Conservation (phyloP, 148 eudicot genomes). For the Amaranthus hypochondriacus region DNA sequence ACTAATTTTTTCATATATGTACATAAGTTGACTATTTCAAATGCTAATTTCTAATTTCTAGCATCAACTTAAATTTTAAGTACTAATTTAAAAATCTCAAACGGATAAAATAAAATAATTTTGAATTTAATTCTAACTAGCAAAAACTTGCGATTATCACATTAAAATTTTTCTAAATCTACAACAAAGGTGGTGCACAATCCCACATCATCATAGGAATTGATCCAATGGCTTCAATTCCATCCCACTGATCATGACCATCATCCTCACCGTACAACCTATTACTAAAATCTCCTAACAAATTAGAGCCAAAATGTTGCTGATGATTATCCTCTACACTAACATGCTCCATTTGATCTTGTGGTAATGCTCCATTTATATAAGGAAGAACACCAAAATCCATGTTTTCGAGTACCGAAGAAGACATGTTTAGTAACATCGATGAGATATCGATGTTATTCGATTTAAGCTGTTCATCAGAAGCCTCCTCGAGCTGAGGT, state of each 20-base stretch:
- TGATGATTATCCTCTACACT: constrained; percentile 10
- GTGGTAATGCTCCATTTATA: constrained; percentile 5
- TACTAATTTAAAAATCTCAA: neutral
- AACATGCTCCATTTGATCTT: constrained; percentile 6
- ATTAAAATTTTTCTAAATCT: constrained; percentile 10
- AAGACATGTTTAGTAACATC: constrained; percentile 34
- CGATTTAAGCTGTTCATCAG: constrained; percentile 16
- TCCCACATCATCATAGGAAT: constrained; percentile 38
- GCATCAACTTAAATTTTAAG: too few relatives aligned
- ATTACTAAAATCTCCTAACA: constrained; percentile 22
- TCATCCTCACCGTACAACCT: constrained; percentile 23
- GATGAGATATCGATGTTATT: constrained; percentile 36
- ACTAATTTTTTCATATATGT: too few relatives aligned
- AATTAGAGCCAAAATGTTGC: constrained; percentile 19
- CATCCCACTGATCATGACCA: constrained; percentile 10
- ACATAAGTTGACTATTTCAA: neutral
- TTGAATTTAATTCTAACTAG: neutral
- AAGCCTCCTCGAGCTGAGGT: constrained; percentile 28
- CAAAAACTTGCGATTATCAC: neutral
- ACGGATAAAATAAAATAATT: too few relatives aligned
- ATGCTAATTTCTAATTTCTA: neutral
- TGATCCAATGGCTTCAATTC: constrained; percentile 6
- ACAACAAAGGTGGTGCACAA: constrained; percentile 43
- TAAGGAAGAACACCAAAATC: constrained; percentile 17
- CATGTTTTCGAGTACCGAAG: constrained; percentile 32